Conservation (phyloP, 257 asterid genomes). For the Marsdenia floribunda region DNA sequence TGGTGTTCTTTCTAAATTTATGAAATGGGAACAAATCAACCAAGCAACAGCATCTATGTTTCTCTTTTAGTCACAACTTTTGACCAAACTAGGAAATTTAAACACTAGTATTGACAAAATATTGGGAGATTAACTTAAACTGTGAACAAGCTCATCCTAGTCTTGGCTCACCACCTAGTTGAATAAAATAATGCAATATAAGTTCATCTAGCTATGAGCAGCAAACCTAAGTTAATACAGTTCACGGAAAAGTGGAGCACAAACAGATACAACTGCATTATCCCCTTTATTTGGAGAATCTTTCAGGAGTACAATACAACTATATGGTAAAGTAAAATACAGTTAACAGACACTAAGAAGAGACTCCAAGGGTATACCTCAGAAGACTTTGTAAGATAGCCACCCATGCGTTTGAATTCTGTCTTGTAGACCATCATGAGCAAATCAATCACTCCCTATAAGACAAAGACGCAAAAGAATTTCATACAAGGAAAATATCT, state of each 20-base stretch:
- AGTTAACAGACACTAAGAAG: background rate
- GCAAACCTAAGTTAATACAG: background rate
- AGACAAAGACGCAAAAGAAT: conserved; percentile 3
- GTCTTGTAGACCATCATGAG: conserved; percentile 51
- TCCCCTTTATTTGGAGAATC: background rate
- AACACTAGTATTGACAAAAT: background rate
- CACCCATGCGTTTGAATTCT: conserved; percentile 55
- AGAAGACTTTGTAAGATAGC: conserved; percentile 49
- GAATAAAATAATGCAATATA: background rate
- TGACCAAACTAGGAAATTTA: background rate
- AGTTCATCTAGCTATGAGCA: background rate
- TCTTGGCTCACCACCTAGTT: background rate
- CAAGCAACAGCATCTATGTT: background rate
- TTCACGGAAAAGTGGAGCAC: background rate
- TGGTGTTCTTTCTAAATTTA: background rate
- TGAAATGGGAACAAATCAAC: background rate
- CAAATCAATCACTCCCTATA: conserved; percentile 60
- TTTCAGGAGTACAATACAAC: background rate
- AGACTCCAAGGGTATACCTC: conserved; percentile 31
- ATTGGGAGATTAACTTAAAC: background rate
- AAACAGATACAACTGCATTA: conserved; percentile 2
- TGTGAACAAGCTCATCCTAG: background rate
- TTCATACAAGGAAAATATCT: background rate
- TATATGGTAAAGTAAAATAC: background rate
- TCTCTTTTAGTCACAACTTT: background rate